Conservation (phyloP, 768 basidiomycete species). For the Hortiboletus campestris region DNA sequence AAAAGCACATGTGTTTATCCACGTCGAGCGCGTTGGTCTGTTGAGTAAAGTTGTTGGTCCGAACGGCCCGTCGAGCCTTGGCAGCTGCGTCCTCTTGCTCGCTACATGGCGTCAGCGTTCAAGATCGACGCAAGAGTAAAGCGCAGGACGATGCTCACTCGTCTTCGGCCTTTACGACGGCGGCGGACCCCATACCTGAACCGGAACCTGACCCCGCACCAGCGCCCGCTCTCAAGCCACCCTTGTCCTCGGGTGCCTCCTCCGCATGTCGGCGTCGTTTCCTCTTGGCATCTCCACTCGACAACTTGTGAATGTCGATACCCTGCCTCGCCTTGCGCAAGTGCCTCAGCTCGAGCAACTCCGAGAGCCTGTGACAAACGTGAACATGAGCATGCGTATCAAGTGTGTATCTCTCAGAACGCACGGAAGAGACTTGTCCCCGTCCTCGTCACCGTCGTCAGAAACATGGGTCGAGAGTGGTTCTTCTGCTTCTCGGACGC, state of each 20-base stretch:
- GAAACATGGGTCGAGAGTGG: slow-evolving; percentile 5
- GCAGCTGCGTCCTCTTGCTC: slow-evolving; percentile 67
- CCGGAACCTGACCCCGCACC: background rate
- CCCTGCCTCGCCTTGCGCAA: slow-evolving; percentile 72
- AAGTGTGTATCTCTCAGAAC: slow-evolving; percentile 10
- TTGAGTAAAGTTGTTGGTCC: slow-evolving; percentile 93
- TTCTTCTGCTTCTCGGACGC: slow-evolving; percentile 42
- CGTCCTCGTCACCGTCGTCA: slow-evolving; percentile 34
- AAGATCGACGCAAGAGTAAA: no score
- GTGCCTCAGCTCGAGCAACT: slow-evolving; percentile 82
- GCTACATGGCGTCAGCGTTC: slow-evolving; percentile 25
- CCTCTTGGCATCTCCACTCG: slow-evolving; percentile 78
- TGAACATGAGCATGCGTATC: background rate
- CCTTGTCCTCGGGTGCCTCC: slow-evolving; percentile 41
- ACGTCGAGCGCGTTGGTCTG: slow-evolving; percentile 96
- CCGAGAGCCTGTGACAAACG: slow-evolving; percentile 60
- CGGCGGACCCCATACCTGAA: no score
- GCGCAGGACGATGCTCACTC: slow-evolving; percentile 43
- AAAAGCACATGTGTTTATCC: slow-evolving; percentile 89
- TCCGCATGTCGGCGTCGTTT: slow-evolving; percentile 57
- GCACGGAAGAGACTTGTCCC: slow-evolving; percentile 47
- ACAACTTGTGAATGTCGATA: slow-evolving; percentile 82
- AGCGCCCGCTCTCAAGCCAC: slow-evolving; percentile 47
- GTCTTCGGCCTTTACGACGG: slow-evolving; percentile 35
- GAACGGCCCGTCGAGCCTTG: slow-evolving; percentile 69